Base-by-base conservation (phyloP, 345 rosid genomes). In the Luvunga scandens region DNA sequence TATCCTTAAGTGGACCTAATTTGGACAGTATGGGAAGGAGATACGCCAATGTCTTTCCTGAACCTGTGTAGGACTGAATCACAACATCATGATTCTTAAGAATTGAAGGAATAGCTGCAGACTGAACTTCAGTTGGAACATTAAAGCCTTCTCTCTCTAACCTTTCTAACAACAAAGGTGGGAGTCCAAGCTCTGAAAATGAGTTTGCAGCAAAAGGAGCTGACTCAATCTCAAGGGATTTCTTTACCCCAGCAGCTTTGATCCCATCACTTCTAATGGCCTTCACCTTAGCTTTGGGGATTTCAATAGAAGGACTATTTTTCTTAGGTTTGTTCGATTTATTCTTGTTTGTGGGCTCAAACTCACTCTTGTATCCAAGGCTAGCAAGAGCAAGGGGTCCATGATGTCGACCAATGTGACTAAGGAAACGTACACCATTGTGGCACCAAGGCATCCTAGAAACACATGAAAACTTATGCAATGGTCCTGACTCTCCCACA, bases 11-110 rank as follows among this genome's bases (percentile, higher is more conserved):
- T 1, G 97, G 98, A 55, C 98, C 95, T 53, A 93, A 88, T 83
- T 90, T 86, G 31, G 93, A 89, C 66, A 93, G 87, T 86, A 93
- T 91, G 16, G 97, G 97, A 76, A 93, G 98, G 31, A 93, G 86
- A 85, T 95, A 95, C 1, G 98, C 98, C 63, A 91, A 67, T 3
- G 98, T 95, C 81, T 95, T 93, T n/a, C 98, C 98, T 1, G 97
- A 93, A 61, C 98, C 98, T 0, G 98, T 95, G 80, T 92, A 95
- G 64, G 97, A 95, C 84, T 95, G 98, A 80, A 93, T 92, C 68
- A 95, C 97, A 69, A 86, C 95, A 80, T 91, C 98, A 28, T 86
- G 92, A 31, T 89, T 91, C 83, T 85, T 87, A 65, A 89, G 87
- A 78, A 95, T 88, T n/a, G 88, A 86, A 5, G 98, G 97, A 75